phyloP scores from a whole-genome alignment of 176 grass and related monocot genomes.

The Oryza meyeriana region DNA sequence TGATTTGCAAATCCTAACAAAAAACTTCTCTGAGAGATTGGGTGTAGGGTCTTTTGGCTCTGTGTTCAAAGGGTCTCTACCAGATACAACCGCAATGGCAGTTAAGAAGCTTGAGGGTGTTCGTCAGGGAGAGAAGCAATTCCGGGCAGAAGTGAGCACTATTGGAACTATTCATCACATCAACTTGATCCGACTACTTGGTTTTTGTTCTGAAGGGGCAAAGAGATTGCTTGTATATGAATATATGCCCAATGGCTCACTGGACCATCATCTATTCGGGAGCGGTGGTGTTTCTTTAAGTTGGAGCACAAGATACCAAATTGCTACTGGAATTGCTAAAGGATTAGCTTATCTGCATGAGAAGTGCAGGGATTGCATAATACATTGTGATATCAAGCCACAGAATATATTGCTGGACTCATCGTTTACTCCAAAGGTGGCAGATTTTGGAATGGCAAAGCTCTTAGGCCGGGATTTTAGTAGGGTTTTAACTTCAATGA shows the following conservation, averaged over 20 bases:
- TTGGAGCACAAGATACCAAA: conserved; percentile 38
- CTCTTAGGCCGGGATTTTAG: conserved; percentile 33
- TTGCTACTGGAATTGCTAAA: conserved; percentile 31
- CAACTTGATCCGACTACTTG: conserved; percentile 40
- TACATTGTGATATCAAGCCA: conserved; percentile 54
- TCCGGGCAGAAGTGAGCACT: conserved; percentile 49
- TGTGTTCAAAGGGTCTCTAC: conserved; percentile 42
- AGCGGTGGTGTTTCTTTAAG: background rate
- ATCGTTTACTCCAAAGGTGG: conserved; percentile 35
- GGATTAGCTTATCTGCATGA: conserved; percentile 55
- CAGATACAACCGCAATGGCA: conserved; percentile 27
- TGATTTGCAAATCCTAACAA: conserved; percentile 31
- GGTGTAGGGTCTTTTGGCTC: conserved; percentile 47
- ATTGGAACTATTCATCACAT: conserved; percentile 54
- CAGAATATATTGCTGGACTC: conserved; percentile 43
- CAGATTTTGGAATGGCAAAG: conserved; percentile 38
- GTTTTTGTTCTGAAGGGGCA: conserved; percentile 43
- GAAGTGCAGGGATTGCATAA: conserved; percentile 42
- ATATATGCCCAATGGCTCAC: conserved; percentile 45
- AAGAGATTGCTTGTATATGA: conserved; percentile 50
- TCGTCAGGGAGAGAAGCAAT: conserved; percentile 60
- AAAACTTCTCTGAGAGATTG: conserved; percentile 46
- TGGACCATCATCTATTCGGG: conserved; percentile 29
- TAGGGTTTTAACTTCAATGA: conserved; percentile 36
- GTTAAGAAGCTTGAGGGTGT: conserved; percentile 50